Base-by-base conservation (phyloP, 768 basidiomycete genomes). In the Calocybe cyanea region DNA sequence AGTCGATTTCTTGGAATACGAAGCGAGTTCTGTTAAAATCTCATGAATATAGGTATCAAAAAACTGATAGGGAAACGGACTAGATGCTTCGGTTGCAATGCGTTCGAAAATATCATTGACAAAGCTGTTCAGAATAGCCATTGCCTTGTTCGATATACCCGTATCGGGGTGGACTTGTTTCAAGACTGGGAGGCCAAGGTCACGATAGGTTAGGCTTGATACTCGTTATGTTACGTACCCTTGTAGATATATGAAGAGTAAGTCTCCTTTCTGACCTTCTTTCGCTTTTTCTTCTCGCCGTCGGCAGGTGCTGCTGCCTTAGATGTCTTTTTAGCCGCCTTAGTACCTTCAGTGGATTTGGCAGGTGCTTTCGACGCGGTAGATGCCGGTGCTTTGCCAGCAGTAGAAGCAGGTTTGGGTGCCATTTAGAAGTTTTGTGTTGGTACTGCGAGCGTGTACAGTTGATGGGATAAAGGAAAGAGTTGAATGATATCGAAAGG, bases 91-190 rank as follows among this genome's bases (percentile, higher is more conserved):
- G 0, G 85, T 82, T 9, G 90, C 90, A 57, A 93, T 91, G n/a
- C 90, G 87, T 63, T 92, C 90, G 54, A 92, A 92, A 55, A 92
- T 95, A 57, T 96, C 92, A 59, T 93, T 93, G 60, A 96, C 92
- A 62, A 96, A 96, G 47, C 86, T 90, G 77, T 95, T 95, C 46
- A 96, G 70, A 63, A 96, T 94, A 50, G 92, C 87, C 91, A 95
- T 94, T 17, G 92, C 92, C 77, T 95, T 95, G 83, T 96, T 97
- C 45, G 93, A 94, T 73, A 97, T 97, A 85, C 94, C 95, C 41
- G 92, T 98, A 62, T 97, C 95, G 41, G 94, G 92, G 75, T 97
- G 95, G 49, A 97, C 94, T 73, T 97, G 92, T 71, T 91, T 92
- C 51, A 95, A 81, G 58, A 94, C 92, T 92, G 57, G 47, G 17